These are phyloP conservation scores for Ceratocystiopsis minuta DNA, from an alignment of 2,329 filamentous ascomycete genomes.

Conservation along the genomic window DNA sequence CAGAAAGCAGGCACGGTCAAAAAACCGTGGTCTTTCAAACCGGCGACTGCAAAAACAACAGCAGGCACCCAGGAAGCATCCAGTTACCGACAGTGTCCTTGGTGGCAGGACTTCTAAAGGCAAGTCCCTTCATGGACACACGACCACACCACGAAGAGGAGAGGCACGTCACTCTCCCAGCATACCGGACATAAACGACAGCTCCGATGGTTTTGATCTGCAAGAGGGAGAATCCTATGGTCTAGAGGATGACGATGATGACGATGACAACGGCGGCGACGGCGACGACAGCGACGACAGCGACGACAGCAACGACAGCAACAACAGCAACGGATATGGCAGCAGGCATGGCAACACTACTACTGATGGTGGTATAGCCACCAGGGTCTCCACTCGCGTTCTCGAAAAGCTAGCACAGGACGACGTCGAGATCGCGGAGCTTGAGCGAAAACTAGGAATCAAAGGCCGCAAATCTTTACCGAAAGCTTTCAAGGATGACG, in stretches of 20 bases:
- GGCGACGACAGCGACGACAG: slow-evolving; percentile 7
- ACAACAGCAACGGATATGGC: slow-evolving; percentile 1
- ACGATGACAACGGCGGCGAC: slow-evolving; percentile 2
- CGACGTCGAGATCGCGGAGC: slow-evolving; percentile 69
- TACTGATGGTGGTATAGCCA: background rate
- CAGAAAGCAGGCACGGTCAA: slow-evolving; percentile 45
- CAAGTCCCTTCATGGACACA: too few relatives aligned
- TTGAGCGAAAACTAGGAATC: slow-evolving; percentile 78
- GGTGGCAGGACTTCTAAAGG: too few relatives aligned
- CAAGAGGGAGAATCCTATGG: too few relatives aligned
- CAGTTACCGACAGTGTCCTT: too few relatives aligned
- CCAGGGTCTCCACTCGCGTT: slow-evolving; percentile 19
- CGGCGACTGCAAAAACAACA: background rate
- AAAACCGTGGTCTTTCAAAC: slow-evolving; percentile 21
- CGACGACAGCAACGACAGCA: slow-evolving; percentile 12
- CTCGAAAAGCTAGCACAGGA: slow-evolving; percentile 56
- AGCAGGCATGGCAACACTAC: too few relatives aligned
- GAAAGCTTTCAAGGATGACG: slow-evolving; percentile 63
- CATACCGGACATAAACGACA: too few relatives aligned
- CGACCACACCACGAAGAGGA: too few relatives aligned
- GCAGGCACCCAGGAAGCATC: background rate
- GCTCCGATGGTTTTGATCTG: too few relatives aligned
- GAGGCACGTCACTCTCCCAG: too few relatives aligned
- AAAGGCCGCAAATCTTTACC: slow-evolving; percentile 58
- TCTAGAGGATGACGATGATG: too few relatives aligned